phyloP scores from a whole-genome alignment of 2,329 filamentous ascomycete genomes.

The Aureobasidium sp. region DNA sequence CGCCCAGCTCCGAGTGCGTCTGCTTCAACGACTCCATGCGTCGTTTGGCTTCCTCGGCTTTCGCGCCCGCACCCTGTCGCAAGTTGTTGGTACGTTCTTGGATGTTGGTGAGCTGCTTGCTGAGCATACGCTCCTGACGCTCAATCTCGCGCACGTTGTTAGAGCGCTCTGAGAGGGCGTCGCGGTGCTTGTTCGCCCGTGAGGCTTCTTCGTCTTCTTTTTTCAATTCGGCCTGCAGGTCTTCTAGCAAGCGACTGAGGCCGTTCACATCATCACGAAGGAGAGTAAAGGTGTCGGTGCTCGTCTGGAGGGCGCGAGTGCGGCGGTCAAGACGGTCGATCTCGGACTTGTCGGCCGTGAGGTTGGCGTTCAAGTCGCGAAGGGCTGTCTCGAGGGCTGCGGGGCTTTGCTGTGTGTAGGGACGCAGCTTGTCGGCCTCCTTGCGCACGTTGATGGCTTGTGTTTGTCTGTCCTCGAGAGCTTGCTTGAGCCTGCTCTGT shows the following conservation, averaged over 20 bases:
- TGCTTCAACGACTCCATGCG: conserved; percentile 85
- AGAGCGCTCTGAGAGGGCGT: conserved; percentile 78
- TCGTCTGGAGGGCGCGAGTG: conserved; percentile 84
- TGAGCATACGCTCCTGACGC: conserved; percentile 73
- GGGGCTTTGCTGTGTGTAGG: conserved; percentile 87
- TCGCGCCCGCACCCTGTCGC: conserved; percentile 70
- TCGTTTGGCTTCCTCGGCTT: conserved; percentile 71
- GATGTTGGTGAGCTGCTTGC: conserved; percentile 79
- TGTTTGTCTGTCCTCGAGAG: conserved; percentile 65
- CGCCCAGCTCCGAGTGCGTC: conserved; percentile 71
- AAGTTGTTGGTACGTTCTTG: conserved; percentile 79
- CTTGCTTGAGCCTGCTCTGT: conserved; percentile 66
- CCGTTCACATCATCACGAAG: conserved; percentile 79
- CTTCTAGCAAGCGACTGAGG: conserved; percentile 82
- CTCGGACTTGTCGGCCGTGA: conserved; percentile 70
- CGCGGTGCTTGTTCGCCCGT: conserved; percentile 71
- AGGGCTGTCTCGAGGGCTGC: conserved; percentile 74
- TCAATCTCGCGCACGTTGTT: conserved; percentile 91
- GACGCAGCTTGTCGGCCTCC: conserved; percentile 81
- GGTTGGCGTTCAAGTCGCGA: conserved; percentile 70
- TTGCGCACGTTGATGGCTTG: conserved; percentile 65
- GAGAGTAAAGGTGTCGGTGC: conserved; percentile 78
- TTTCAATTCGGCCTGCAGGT: conserved; percentile 73
- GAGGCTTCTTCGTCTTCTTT: conserved; percentile 89
- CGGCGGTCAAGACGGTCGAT: conserved; percentile 84